Percentiles rank a stretch among this genome's conserved stretches.
Evolutionary conservation across 257 asterid species (phyloP).

Genomic region (Linderniella brevidens): DNA sequence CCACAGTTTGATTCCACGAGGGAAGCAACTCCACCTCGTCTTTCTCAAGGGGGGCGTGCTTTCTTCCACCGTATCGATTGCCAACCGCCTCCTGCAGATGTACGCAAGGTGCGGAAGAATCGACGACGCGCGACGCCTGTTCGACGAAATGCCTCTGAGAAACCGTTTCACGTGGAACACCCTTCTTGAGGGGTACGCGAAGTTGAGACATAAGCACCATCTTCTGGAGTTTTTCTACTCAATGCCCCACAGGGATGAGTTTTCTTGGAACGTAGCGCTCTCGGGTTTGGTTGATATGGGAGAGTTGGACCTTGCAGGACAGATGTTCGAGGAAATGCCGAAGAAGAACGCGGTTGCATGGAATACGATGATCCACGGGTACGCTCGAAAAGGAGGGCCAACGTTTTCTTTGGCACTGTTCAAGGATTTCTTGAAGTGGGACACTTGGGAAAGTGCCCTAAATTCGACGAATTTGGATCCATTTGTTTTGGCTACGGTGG

Average conservation of each 20-base stretch:
- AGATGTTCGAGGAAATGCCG: slow-evolving; percentile 50
- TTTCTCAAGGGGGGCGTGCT: slow-evolving; percentile 63
- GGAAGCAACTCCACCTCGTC: slow-evolving; percentile 63
- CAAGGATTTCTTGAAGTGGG: slow-evolving; percentile 29
- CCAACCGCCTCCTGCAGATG: slow-evolving; percentile 77
- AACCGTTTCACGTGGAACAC: slow-evolving; percentile 64
- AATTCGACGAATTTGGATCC: slow-evolving; percentile 20
- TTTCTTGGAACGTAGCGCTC: slow-evolving; percentile 61
- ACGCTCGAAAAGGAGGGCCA: slow-evolving; percentile 32
- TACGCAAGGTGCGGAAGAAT: slow-evolving; percentile 41
- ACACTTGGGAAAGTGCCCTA: slow-evolving; percentile 13
- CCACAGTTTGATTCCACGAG: slow-evolving; percentile 19
- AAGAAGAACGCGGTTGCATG: slow-evolving; percentile 40
- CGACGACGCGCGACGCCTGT: slow-evolving; percentile 33
- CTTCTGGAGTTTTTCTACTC: slow-evolving; percentile 24
- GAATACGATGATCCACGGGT: slow-evolving; percentile 64
- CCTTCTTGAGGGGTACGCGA: slow-evolving; percentile 60
- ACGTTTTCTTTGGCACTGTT: slow-evolving; percentile 33
- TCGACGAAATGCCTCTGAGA: slow-evolving; percentile 59
- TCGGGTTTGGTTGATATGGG: slow-evolving; percentile 35
- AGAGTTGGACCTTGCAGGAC: slow-evolving; percentile 30
- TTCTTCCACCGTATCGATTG: slow-evolving; percentile 32
- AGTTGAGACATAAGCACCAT: slow-evolving; percentile 15
- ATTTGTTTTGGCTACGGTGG: slow-evolving; percentile 38
- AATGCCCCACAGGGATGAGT: slow-evolving; percentile 47